Conservation (phyloP, 108 stramenopile species). For the Epithemia pelagica region DNA sequence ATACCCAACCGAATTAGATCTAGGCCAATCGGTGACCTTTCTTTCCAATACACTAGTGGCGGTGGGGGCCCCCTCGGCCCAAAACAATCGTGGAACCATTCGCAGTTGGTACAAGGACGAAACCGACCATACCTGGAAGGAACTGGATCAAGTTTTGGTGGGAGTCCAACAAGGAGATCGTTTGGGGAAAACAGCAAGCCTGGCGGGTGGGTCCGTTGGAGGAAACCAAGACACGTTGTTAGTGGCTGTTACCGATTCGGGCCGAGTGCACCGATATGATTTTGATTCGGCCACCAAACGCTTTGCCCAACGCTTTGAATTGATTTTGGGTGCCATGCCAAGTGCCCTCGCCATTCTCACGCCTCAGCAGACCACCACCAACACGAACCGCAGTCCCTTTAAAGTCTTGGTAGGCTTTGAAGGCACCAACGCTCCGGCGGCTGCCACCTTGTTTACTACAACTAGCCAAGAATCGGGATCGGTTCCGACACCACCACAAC, state of each 20-base stretch:
- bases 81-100: not conserved
- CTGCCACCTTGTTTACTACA: no score
- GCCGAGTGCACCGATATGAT: not conserved
- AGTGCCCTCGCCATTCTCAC: no score
- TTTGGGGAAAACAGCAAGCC: not conserved
- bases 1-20: not conserved
- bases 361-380: no score
- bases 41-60: not conserved
- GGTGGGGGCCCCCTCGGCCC: not conserved
- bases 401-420: not conserved
- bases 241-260: not conserved
- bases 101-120: not conserved
- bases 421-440: not conserved
- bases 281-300: not conserved
- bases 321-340: no score
- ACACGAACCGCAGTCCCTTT: no score
- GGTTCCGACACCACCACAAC: not conserved
- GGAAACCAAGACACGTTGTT: not conserved
- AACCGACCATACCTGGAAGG: not conserved
- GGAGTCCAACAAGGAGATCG: not conserved
- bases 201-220: not conserved
- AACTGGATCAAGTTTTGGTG: not conserved
- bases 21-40: not conserved
- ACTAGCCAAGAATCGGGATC: not conserved
- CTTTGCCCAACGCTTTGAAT: not conserved